These are phyloP conservation scores for Sporisorium reilianum DNA, from an alignment of 1,284 basidiomycete species.

Conservation along the genomic window DNA sequence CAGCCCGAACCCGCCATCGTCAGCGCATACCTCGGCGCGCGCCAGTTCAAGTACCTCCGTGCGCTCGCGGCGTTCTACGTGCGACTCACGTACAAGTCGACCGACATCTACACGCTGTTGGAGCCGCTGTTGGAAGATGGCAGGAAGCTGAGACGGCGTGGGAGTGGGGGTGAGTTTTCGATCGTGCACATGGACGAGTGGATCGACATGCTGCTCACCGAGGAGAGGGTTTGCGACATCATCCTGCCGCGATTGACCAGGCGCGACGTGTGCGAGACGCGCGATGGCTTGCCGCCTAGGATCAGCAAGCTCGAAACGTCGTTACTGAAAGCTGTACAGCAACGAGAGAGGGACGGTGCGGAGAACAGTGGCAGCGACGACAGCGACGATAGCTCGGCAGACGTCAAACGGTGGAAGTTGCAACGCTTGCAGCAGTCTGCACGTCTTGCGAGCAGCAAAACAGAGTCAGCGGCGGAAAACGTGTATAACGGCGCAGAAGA, in stretches of 20 bases:
- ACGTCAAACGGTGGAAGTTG: conserved; percentile 37
- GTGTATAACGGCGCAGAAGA: neutral
- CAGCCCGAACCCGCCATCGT: conserved; percentile 97
- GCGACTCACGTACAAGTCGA: conserved; percentile 88
- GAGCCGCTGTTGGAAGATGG: conserved; percentile 96
- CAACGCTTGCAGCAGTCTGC: conserved; percentile 19
- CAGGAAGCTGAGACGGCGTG: conserved; percentile 84
- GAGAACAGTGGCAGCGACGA: conserved; percentile 16
- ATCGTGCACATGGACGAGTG: conserved; percentile 94
- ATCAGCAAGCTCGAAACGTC: conserved; percentile 81
- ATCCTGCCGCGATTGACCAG: conserved; percentile 91
- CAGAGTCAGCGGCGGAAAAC: neutral
- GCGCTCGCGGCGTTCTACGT: conserved; percentile 94
- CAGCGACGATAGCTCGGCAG: conserved; percentile 28
- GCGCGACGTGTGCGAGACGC: conserved; percentile 88
- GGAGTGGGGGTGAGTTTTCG: conserved; percentile 74
- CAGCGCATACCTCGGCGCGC: conserved; percentile 86
- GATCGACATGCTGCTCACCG: conserved; percentile 82
- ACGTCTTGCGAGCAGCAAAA: neutral
- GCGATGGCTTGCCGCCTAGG: conserved; percentile 79
- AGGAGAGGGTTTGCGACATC: conserved; percentile 95
- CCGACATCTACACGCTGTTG: conserved; percentile 90
- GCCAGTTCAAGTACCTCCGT: conserved; percentile 96
- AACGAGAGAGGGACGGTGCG: neutral
- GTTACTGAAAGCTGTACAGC: conserved; percentile 72